Percentiles rank a stretch among this genome's conserved stretches.
phyloP scores from a whole-genome alignment of 1,284 basidiomycete species.

The Omphalotus olearius region DNA sequence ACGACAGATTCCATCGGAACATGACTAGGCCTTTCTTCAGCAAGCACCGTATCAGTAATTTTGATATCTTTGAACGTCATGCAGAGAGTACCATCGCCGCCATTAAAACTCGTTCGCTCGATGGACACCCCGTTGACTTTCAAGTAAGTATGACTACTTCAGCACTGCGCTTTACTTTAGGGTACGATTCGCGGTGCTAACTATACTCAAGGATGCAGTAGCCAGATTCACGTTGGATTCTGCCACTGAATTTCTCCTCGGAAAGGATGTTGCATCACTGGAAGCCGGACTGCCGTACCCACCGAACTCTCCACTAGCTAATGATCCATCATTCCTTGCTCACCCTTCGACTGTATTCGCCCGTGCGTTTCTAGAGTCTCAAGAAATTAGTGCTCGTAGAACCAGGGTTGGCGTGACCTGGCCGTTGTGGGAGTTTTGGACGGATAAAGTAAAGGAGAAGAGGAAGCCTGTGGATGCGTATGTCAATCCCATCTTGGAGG shows the following conservation, averaged over 20 bases:
- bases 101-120: constrained; percentile 7
- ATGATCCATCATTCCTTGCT: constrained; percentile 16
- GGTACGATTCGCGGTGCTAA: background rate
- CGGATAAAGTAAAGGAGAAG: constrained; percentile 29
- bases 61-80: constrained; percentile 15
- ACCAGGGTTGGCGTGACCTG: constrained; percentile 26
- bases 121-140: constrained; percentile 13
- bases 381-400: constrained; percentile 29
- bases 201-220: constrained; percentile 28
- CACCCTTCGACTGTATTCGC: constrained; percentile 34
- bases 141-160: constrained; percentile 8
- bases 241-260: constrained; percentile 37
- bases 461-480: constrained; percentile 32
- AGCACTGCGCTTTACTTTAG: no score
- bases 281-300: constrained; percentile 34
- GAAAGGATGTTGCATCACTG: constrained; percentile 28
- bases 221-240: constrained; percentile 42
- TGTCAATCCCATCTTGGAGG: constrained; percentile 39
- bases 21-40: constrained; percentile 40
- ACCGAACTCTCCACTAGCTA: constrained; percentile 18
- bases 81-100: constrained; percentile 15
- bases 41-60: constrained; percentile 11
- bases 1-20: constrained; percentile 37
- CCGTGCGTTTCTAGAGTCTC: constrained; percentile 33
- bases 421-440: constrained; percentile 38